Evolutionary conservation across 2,329 filamentous ascomycete genomes (phyloP).

Genomic region (Venturia effusa): DNA sequence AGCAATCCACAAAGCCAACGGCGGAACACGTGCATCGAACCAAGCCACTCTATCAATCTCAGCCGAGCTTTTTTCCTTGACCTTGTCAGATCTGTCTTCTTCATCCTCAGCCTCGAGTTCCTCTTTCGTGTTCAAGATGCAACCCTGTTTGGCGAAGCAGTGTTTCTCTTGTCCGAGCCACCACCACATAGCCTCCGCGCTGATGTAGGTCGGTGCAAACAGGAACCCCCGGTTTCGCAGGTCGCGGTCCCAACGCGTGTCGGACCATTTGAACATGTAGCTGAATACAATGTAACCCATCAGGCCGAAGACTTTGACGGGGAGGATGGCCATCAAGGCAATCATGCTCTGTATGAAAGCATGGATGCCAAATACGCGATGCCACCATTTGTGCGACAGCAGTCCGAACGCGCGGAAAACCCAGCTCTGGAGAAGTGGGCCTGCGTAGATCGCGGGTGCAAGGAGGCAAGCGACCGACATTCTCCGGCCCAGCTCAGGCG

Average conservation of each 20-base stretch:
- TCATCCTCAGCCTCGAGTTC: conserved; percentile 2
- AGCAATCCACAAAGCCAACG: neutral
- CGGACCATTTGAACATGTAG: conserved; percentile 7
- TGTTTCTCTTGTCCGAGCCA: conserved; percentile 2
- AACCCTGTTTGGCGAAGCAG: neutral
- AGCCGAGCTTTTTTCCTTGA: neutral
- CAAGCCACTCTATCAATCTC: neutral
- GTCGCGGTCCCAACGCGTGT: neutral
- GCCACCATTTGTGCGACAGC: neutral
- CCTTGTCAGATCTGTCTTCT: neutral
- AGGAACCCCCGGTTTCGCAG: neutral
- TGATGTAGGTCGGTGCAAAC: conserved; percentile 2
- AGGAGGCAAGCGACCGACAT: conserved; percentile 1
- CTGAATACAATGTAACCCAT: neutral
- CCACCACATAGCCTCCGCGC: neutral
- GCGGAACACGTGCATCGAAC: neutral
- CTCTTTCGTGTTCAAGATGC: conserved; percentile 5
- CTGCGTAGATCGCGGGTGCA: conserved; percentile 1
- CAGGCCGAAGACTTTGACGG: neutral
- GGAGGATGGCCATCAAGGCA: neutral
- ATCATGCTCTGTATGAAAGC: conserved; percentile 1
- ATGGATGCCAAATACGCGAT: neutral
- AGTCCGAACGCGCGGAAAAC: neutral
- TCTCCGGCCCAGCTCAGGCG: neutral
- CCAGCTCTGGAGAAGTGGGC: neutral